Evolutionary conservation across 2,329 filamentous ascomycete genomes (phyloP).

Genomic region (Penicillium sp.): DNA sequence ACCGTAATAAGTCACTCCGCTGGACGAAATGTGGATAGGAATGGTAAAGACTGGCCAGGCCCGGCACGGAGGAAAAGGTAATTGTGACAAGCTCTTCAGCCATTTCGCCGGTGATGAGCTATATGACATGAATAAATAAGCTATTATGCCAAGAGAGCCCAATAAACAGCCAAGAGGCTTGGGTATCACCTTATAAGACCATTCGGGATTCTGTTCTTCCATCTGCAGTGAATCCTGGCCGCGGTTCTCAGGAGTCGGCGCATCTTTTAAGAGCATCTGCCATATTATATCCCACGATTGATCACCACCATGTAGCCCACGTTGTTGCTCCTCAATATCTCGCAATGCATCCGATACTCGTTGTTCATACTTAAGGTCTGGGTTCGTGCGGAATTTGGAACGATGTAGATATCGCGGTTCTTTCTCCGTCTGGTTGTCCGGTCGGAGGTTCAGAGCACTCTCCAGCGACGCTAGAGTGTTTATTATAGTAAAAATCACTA

Average conservation of each 20-base stretch:
- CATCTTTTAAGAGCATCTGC: conserved; percentile 31
- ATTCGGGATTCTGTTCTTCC: conserved; percentile 28
- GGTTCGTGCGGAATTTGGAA: conserved; percentile 29
- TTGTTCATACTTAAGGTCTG: conserved; percentile 30
- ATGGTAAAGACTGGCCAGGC: conserved; percentile 27
- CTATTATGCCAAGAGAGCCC: no score
- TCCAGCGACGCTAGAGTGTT: background rate
- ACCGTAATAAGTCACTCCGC: conserved; percentile 51
- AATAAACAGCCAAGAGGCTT: background rate
- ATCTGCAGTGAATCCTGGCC: conserved; percentile 28
- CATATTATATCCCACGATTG: conserved; percentile 25
- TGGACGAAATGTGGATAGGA: conserved; percentile 48
- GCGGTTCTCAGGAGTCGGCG: conserved; percentile 8
- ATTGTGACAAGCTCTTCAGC: conserved; percentile 29
- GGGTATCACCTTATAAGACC: conserved; percentile 28
- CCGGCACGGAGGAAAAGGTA: conserved; percentile 27
- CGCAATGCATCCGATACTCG: conserved; percentile 24
- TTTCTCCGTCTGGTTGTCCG: conserved; percentile 9
- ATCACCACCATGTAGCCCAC: conserved; percentile 8
- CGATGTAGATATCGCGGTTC: conserved; percentile 29
- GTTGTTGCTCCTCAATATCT: conserved; percentile 20
- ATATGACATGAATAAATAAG: background rate
- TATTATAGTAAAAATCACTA: no score
- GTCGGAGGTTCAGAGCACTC: conserved; percentile 3
- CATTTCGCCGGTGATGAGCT: conserved; percentile 30